Conservation (phyloP, 2,329 filamentous ascomycete species). For the Cytospora mali region DNA sequence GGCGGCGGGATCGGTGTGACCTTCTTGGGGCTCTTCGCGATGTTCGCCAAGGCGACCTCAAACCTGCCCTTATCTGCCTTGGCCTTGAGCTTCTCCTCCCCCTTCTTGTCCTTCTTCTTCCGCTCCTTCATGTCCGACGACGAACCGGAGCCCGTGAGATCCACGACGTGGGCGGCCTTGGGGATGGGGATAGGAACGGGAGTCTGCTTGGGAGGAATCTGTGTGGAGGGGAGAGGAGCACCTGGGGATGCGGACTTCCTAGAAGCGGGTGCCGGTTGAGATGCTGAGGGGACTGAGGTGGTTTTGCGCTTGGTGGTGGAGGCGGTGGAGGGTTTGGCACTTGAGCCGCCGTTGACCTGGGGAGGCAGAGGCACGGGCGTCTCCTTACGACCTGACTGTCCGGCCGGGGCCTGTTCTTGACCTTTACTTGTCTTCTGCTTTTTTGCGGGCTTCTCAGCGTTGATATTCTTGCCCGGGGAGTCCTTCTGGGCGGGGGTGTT, state of each 20-base stretch:
- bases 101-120: constrained; percentile 18
- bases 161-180: neutral
- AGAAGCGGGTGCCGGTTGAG: constrained; percentile 6
- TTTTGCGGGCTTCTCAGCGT: constrained; percentile 28
- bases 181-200: constrained; percentile 19
- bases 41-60: constrained; percentile 1
- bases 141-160: neutral
- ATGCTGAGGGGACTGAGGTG: constrained; percentile 26
- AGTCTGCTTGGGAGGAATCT: constrained; percentile 18
- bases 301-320: neutral
- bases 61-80: neutral
- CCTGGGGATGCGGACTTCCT: constrained; percentile 20
- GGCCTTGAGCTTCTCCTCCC: constrained; percentile 9
- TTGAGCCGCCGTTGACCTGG: neutral
- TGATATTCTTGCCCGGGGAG: constrained; percentile 24
- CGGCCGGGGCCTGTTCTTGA: constrained; percentile 8
- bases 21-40: constrained; percentile 7
- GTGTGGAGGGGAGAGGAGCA: constrained; percentile 18
- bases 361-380: constrained; percentile 28
- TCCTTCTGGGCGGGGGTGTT: constrained; percentile 25
- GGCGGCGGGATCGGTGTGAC: constrained; percentile 20
- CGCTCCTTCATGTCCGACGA: constrained; percentile 9
- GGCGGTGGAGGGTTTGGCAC: neutral
- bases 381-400: constrained; percentile 16
- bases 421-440: constrained; percentile 27